Base-by-base conservation (phyloP, 441 rosid species). In the Aleurites moluccanus region DNA sequence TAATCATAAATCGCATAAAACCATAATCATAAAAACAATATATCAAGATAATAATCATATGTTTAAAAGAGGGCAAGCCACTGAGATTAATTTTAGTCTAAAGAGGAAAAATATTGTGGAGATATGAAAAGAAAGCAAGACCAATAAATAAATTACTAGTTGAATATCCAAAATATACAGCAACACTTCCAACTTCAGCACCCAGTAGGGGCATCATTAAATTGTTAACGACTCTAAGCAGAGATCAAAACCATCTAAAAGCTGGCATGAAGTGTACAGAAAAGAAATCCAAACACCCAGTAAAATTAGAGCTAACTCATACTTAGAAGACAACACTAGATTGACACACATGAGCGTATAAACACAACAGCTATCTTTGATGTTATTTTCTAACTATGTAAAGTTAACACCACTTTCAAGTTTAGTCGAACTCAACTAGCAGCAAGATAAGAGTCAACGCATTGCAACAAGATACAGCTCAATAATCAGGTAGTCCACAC, bases 361-460 rank as follows among this genome's bases (percentile, higher is more conserved):
- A 69, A 53, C 13, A 27, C 21, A 55, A 56, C 47, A 2, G 23
- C 14, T 40, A 40, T 64, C 6, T 16, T n/a, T 47, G 40, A n/a
- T 9, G 20, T 5, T 14, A 27, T 38, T 64, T 42, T 21, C 23
- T 8, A 28, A 11, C 10, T 16, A 53, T 33, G 7, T n/a, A 69
- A 20, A 30, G 42, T 44, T 2, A 10, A 11, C 28, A 13, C 25
- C 40, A 30, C 27, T 45, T 7, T 67, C 28, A 52, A 59, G 21
- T 44, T 60, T 8, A 70, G 15, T 13, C 38, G 13, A 67, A 57
- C 42, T 20, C 23, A 65, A 66, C 56, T n/a, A 69, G n/a, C 62
- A 71, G 27, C 67, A 50, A 64, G 23, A 7, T 57, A 18, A 61
- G 45, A 68, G 73, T 67, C 35, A 75, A 68, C 73, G 18, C 68